A percentile compares a stretch with the other conserved stretches of the same genome.
Conservation (phyloP, 768 basidiomycete genomes). For the Boletus reticulatus region DNA sequence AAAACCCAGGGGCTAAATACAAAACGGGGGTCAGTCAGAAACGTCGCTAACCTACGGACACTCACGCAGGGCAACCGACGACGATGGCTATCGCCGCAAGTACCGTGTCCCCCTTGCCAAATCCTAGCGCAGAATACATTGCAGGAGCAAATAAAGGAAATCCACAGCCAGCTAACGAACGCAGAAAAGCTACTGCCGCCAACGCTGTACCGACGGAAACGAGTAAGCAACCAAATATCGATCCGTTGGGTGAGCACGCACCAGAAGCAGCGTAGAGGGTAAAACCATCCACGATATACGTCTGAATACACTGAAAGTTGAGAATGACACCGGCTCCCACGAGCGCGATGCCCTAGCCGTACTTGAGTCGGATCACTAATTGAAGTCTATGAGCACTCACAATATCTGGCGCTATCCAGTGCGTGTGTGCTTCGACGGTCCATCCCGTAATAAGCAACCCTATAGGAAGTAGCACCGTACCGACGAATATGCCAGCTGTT, state of each 20-base stretch:
- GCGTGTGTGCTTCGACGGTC: slow-evolving; percentile 52
- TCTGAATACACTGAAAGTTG: slow-evolving; percentile 59
- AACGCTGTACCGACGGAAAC: slow-evolving; percentile 41
- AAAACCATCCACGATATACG: slow-evolving; percentile 68
- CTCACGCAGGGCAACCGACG: slow-evolving; percentile 56
- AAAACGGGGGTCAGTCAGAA: slow-evolving; percentile 30
- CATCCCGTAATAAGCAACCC: slow-evolving; percentile 74
- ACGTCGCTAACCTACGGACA: neutral
- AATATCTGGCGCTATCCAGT: slow-evolving; percentile 73
- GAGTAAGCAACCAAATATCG: neutral
- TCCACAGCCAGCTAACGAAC: slow-evolving; percentile 66
- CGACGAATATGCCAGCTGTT: slow-evolving; percentile 58
- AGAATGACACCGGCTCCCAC: slow-evolving; percentile 58
- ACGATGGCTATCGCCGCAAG: slow-evolving; percentile 56
- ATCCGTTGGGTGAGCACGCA: slow-evolving; percentile 22
- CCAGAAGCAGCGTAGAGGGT: slow-evolving; percentile 68
- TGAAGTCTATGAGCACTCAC: slow-evolving; percentile 35
- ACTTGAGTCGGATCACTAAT: no score
- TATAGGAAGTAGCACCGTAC: slow-evolving; percentile 56
- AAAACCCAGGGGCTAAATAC: slow-evolving; percentile 41
- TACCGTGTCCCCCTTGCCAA: slow-evolving; percentile 67
- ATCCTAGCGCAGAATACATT: slow-evolving; percentile 65
- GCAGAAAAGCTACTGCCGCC: slow-evolving; percentile 60
- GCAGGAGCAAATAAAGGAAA: slow-evolving; percentile 75
- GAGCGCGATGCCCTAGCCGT: no score